phyloP scores from a whole-genome alignment of 768 basidiomycete genomes.

The Suillus fuscotomentosus region DNA sequence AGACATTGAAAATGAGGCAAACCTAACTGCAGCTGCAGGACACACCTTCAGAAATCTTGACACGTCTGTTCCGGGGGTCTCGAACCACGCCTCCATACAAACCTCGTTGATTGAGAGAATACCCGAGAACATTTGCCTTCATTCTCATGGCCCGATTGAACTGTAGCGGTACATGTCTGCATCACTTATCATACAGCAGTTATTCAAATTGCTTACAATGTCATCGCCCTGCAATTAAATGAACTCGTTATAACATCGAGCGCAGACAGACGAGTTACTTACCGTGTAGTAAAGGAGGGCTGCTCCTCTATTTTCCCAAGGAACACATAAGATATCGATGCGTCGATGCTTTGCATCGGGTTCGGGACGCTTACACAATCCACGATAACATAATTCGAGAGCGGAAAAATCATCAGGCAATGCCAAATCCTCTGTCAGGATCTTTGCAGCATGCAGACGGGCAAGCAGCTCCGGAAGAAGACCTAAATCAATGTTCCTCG shows the following conservation, averaged over 20 bases:
- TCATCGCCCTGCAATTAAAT: slow-evolving; percentile 67
- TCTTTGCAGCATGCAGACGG: slow-evolving; percentile 50
- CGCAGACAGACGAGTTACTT: slow-evolving; percentile 20
- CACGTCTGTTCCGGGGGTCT: slow-evolving; percentile 57
- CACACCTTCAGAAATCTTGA: slow-evolving; percentile 62
- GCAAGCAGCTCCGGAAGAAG: slow-evolving; percentile 59
- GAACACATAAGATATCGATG: slow-evolving; percentile 84
- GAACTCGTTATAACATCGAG: background rate
- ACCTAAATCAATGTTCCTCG: slow-evolving; percentile 36
- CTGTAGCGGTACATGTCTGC: slow-evolving; percentile 34
- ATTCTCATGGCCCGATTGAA: slow-evolving; percentile 88
- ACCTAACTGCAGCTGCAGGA: slow-evolving; percentile 2
- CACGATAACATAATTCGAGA: slow-evolving; percentile 79
- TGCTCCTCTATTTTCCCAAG: slow-evolving; percentile 76
- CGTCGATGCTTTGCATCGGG: slow-evolving; percentile 54
- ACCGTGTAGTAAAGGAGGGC: slow-evolving; percentile 93
- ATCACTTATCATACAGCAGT: background rate
- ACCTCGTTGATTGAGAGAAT: slow-evolving; percentile 86
- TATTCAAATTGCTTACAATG: slow-evolving; percentile 53
- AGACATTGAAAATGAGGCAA: background rate
- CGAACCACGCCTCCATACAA: slow-evolving; percentile 72
- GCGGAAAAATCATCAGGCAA: slow-evolving; percentile 64
- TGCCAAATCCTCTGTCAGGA: slow-evolving; percentile 81
- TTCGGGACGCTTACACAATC: slow-evolving; percentile 63
- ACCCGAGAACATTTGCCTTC: slow-evolving; percentile 80